Evolutionary conservation across 2,329 filamentous ascomycete genomes (phyloP), one percentile per base, ranked within the genome.

Genomic region (Chrysoporthe austroafricana): DNA sequence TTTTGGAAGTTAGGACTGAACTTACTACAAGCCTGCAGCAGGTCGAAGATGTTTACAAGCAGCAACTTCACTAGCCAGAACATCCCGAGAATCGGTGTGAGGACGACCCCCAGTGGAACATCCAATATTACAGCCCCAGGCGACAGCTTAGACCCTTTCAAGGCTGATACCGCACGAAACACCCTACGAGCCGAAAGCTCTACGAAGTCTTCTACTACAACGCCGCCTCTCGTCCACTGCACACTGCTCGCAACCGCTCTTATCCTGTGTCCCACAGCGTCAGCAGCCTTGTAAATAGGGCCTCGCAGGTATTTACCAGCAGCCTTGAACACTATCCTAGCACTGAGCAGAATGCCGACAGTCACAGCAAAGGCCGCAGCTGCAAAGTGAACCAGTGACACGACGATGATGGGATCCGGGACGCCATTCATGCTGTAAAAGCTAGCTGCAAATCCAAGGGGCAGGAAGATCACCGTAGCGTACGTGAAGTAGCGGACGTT

Each of bases 401-500:
- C 46, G 4, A 74, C 43, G n/a, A 73, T 62, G 2, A 46, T 46
- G 4, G 13, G 36, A 11, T 63, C 52, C 3, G 76, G 76, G 26
- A 68, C 43, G 5, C 68, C 73, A 44, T 62, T 71, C 75, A 78
- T 78, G 52, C 77, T 77, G 67, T 76, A 77, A 4, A 78, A 68
- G 44, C 73, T 73, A 1, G 74, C 69, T 0, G 74, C 74, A 39
- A 79, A 75, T 5, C 75, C 74, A 0, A 76, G 67, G 0, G 77
- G 77, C 4, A 78, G 68, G 67, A 78, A 78, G 32, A 79, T 72
- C 3, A 76, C 74, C 0, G 76, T 79, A 3, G 76, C 74, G 60
- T 77, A 77, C 1, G 77, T 78, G 63, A 79, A 78, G 56, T 74
- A 71, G 0, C 72, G 72, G 54, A 78, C 73, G 63, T 77, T 75